These are phyloP conservation scores for Adiantum capillusveneris DNA, from an alignment of 75 land plant genomes.

Conservation along the genomic window DNA sequence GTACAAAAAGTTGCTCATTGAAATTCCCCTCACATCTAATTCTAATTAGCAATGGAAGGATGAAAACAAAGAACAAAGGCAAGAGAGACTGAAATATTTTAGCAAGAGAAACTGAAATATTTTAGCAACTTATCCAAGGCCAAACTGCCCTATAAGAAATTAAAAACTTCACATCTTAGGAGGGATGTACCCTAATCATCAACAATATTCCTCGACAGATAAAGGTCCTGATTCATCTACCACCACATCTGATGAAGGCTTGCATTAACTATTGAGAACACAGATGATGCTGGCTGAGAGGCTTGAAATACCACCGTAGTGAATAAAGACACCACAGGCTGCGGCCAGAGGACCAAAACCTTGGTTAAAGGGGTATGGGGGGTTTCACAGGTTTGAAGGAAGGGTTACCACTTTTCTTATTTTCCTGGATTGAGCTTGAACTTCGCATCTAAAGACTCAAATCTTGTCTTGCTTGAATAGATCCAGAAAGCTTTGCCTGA, in stretches of 20 bases:
- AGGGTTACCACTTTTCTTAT: constrained; percentile 54
- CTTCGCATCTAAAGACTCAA: not conserved
- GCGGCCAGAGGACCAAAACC: constrained; percentile 64
- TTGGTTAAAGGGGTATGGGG: too few relatives aligned
- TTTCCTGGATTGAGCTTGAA: constrained; percentile 19
- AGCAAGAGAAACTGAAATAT: too few relatives aligned
- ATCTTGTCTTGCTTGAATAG: not conserved
- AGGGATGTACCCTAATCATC: too few relatives aligned
- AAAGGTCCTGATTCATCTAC: constrained; percentile 19
- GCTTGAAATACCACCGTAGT: constrained; percentile 1
- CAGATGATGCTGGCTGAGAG: not conserved
- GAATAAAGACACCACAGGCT: constrained; percentile 12
- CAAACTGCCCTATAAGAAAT: too few relatives aligned
- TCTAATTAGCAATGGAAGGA: too few relatives aligned
- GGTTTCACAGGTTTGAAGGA: too few relatives aligned
- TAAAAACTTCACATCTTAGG: too few relatives aligned
- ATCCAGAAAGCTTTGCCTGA: not conserved
- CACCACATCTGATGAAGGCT: constrained; percentile 3
- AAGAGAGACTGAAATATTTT: too few relatives aligned
- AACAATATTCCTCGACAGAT: constrained; percentile 10
- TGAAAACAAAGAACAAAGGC: too few relatives aligned
- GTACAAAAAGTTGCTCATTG: too few relatives aligned
- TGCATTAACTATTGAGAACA: not conserved
- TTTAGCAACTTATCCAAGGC: too few relatives aligned
- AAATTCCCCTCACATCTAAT: too few relatives aligned